Percentiles rank a stretch among this genome's conserved stretches.
Evolutionary conservation across 2,329 filamentous ascomycete species (phyloP).

Genomic region (Amesomyces nigricolor): DNA sequence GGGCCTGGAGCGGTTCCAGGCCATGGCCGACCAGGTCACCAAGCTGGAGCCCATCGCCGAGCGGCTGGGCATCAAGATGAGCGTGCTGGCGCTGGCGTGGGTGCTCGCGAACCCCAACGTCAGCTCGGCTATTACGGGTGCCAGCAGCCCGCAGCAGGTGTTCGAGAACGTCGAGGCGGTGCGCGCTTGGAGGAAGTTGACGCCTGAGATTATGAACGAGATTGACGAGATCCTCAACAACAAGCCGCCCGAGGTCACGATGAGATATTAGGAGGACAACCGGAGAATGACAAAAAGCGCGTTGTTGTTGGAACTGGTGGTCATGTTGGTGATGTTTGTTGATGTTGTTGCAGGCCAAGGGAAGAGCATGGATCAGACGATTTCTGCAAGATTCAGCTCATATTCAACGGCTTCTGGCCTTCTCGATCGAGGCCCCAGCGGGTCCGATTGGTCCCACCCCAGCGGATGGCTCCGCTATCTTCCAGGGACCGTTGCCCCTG

Average conservation of each 20-base stretch:
- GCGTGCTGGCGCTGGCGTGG: slow-evolving; percentile 56
- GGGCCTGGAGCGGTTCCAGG: slow-evolving; percentile 48
- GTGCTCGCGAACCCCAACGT: slow-evolving; percentile 57
- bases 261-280: slow-evolving; percentile 29
- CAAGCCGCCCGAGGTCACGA: slow-evolving; percentile 44
- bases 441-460: slow-evolving; percentile 7
- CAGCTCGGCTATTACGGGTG: slow-evolving; percentile 57
- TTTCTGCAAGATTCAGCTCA: slow-evolving; percentile 15
- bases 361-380: not conserved
- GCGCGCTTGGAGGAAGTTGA: slow-evolving; percentile 49
- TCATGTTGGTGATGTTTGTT: not conserved
- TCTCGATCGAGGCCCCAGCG: slow-evolving; percentile 2
- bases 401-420: slow-evolving; percentile 16
- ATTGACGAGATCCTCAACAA: slow-evolving; percentile 56
- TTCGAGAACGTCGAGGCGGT: slow-evolving; percentile 55
- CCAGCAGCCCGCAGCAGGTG: slow-evolving; percentile 53
- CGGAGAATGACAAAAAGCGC: not conserved
- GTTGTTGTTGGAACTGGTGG: not conserved
- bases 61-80: slow-evolving; percentile 53
- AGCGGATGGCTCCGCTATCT: slow-evolving; percentile 9
- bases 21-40: slow-evolving; percentile 51
- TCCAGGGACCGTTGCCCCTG: not conserved
- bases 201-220: slow-evolving; percentile 52
- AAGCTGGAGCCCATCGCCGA: slow-evolving; percentile 59
- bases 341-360: not conserved